Evolutionary conservation across 2,329 filamentous ascomycete species (phyloP).

Genomic region (Neoscytalidium dimidiatum): DNA sequence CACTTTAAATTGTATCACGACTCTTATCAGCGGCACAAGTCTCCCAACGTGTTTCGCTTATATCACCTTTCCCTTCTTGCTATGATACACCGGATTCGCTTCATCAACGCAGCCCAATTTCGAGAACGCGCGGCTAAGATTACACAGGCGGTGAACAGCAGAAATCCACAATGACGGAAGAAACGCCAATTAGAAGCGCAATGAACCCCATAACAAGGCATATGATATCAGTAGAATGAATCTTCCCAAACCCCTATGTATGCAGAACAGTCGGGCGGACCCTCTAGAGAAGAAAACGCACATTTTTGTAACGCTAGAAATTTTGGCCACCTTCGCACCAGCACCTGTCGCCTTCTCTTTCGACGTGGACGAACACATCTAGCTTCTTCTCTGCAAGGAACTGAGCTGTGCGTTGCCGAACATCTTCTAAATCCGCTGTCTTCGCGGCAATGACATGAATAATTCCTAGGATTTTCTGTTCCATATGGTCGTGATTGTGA

Average conservation of each 20-base stretch:
- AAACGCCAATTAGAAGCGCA: not conserved
- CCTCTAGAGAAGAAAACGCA: not conserved
- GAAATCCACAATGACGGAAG: not conserved
- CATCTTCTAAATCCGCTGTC: constrained; percentile 76
- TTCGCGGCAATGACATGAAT: constrained; percentile 81
- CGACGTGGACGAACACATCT: constrained; percentile 84
- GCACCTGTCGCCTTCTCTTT: constrained; percentile 72
- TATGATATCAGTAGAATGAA: not conserved
- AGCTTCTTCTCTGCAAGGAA: constrained; percentile 73
- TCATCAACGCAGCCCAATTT: not conserved
- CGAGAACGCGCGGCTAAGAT: not conserved
- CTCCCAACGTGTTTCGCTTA: not conserved
- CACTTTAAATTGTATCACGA: not conserved
- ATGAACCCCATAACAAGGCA: not conserved
- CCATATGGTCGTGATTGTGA: constrained; percentile 46
- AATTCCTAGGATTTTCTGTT: constrained; percentile 68
- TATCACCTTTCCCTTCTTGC: not conserved
- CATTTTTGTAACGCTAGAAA: not conserved
- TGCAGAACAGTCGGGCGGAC: not conserved
- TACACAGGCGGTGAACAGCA: not conserved
- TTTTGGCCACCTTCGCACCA: constrained; percentile 59
- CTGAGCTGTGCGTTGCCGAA: constrained; percentile 72
- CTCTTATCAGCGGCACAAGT: not conserved
- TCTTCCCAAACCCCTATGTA: not conserved
- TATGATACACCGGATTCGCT: not conserved